Evolutionary conservation across 2,329 filamentous ascomycete genomes (phyloP), one percentile per base, ranked within the genome.

Genomic region (Fusarium tuaranense): DNA sequence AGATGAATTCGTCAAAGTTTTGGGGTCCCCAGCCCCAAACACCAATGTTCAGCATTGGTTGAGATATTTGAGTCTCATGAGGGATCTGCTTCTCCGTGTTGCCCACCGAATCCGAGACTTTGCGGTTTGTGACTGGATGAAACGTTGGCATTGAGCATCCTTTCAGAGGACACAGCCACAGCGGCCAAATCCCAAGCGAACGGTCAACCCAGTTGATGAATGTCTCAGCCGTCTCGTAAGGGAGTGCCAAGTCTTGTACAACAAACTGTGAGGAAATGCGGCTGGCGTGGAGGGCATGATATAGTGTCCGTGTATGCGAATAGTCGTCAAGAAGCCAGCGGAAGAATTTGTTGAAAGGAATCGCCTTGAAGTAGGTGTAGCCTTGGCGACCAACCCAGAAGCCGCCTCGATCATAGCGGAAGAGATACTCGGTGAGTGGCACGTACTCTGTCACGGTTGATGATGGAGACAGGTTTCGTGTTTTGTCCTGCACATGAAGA

Each of bases 1-100:
- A 80, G 0, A 94, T 84, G 77, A 94, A 94, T 12, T 86, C 84
- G 0, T 80, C 78, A 20, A 80, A 80, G 20, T 86, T 79, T 0
- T 83, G 80, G 0, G 91, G 89, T 0, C 92, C 93, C 79, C 90
- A 92, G 1, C 93, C 93, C 94, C 94, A 97, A 10, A 96, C 88
- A 2, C 89, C 89, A 39, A 91, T 83, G 73, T 91, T 91, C 62
- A 91, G 84, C 86, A 90, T 88, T 1, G 69, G 68, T 1, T 70
- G 51, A 4, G 79, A 78, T 4, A 59, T 32, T 1, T 1, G 2
- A 2, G 27, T 2, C 0, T 4, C 18, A 20, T 0, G 14, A 13
- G 13, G 9, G 2, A 2, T 1, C 16, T 7, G 32, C 22, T 44
- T 57, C 44, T 61, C 53, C 16, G 22, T 6, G 0, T 16, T 3